phyloP scores from a whole-genome alignment of 2,329 filamentous ascomycete genomes.

The Cercospora beticola region DNA sequence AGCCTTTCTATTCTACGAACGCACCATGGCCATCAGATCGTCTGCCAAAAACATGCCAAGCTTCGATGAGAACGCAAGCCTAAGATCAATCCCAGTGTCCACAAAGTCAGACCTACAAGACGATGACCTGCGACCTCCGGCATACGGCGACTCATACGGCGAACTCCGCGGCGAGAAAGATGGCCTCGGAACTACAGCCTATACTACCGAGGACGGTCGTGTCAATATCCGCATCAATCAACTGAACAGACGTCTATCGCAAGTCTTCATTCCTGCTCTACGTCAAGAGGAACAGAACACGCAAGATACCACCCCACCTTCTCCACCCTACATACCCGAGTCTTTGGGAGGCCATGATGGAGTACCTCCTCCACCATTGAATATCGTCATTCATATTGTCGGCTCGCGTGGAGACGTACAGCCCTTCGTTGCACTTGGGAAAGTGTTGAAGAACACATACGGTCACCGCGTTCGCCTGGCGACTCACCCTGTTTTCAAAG shows the following conservation, averaged over 20 bases:
- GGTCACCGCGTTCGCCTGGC: conserved; percentile 50
- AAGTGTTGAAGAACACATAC: conserved; percentile 51
- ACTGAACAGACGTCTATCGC: background rate
- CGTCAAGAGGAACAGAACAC: background rate
- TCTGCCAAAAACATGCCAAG: background rate
- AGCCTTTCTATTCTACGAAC: no score
- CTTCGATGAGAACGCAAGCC: background rate
- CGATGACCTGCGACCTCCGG: background rate
- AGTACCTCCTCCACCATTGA: conserved; percentile 52
- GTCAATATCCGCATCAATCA: background rate
- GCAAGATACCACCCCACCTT: conserved; percentile 54
- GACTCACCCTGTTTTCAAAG: conserved; percentile 51
- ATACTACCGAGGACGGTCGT: background rate
- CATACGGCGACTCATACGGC: background rate
- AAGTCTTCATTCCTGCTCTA: background rate
- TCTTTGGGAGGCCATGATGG: conserved; percentile 65
- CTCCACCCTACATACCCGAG: conserved; percentile 66
- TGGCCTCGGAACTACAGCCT: background rate
- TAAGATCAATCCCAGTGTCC: background rate
- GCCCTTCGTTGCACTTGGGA: conserved; percentile 52
- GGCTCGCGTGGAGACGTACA: conserved; percentile 53
- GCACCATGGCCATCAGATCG: background rate
- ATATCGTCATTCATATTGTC: conserved; percentile 51
- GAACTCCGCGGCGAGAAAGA: background rate
- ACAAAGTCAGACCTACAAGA: background rate